These are phyloP conservation scores for Entamoeba moshkovskii DNA, from an alignment of 208 protist species.

Conservation along the genomic window DNA sequence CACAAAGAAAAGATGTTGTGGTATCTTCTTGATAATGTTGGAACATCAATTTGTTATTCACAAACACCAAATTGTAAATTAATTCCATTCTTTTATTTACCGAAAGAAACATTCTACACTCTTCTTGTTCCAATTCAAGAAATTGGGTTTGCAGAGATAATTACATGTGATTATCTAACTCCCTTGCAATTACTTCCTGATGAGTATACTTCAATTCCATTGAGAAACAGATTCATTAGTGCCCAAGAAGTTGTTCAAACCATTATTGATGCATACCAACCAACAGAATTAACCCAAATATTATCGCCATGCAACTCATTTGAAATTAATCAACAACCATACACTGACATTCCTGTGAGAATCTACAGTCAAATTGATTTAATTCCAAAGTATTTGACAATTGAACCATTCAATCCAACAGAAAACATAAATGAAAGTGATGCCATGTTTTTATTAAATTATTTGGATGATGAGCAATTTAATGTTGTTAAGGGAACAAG, in stretches of 20 bases:
- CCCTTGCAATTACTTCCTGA: not conserved
- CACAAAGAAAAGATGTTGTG: not conserved
- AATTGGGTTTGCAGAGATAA: not conserved
- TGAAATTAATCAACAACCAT: not conserved
- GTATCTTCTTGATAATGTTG: not conserved
- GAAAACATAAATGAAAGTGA: not conserved
- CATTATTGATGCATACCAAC: not conserved
- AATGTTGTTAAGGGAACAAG: not conserved
- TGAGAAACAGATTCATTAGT: not conserved
- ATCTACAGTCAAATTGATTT: not conserved
- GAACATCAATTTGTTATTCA: not conserved
- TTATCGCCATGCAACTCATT: not conserved
- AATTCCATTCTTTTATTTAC: not conserved
- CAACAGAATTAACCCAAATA: not conserved
- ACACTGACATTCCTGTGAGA: not conserved
- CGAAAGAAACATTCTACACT: not conserved
- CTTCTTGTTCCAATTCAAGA: not conserved
- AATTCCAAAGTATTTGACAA: not conserved
- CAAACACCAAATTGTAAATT: not conserved
- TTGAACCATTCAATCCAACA: not conserved
- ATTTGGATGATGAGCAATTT: not conserved
- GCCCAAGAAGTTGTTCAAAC: not conserved
- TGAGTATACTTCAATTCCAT: not conserved
- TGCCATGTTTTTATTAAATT: not conserved
- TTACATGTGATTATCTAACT: not conserved